Evolutionary conservation across 768 basidiomycete genomes (phyloP).

Genomic region (Infundibulicybe gibba): DNA sequence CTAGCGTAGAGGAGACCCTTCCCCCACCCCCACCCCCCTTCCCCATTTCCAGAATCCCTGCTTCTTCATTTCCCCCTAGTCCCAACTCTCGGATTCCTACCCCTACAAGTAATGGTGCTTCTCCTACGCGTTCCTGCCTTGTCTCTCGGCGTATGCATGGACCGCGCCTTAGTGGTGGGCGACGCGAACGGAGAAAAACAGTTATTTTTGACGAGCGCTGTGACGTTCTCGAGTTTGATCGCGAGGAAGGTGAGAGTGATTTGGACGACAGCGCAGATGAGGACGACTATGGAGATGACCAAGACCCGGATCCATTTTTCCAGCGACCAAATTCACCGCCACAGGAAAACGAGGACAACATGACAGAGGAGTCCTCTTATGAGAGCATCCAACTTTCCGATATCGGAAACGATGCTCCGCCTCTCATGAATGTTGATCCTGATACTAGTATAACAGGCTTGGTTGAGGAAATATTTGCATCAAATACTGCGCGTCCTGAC

Average conservation of each 20-base stretch:
- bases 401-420: constrained; percentile 26
- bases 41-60: constrained; percentile 15
- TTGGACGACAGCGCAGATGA: constrained; percentile 18
- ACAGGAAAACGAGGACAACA: constrained; percentile 16
- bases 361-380: constrained; percentile 32
- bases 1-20: constrained; percentile 19
- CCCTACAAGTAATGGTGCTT: constrained; percentile 23
- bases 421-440: constrained; percentile 35
- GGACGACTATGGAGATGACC: constrained; percentile 20
- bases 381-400: constrained; percentile 44
- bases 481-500: constrained; percentile 22
- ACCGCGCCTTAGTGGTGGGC: constrained; percentile 55
- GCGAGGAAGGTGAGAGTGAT: constrained; percentile 41
- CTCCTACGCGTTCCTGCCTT: constrained; percentile 63
- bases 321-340: constrained; percentile 24
- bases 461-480: constrained; percentile 65
- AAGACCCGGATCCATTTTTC: constrained; percentile 37
- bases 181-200: constrained; percentile 62
- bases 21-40: constrained; percentile 12
- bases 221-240: constrained; percentile 80
- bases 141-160: constrained; percentile 75
- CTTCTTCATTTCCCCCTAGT: constrained; percentile 2
- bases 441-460: constrained; percentile 68
- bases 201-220: constrained; percentile 79
- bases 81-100: constrained; percentile 3